Conservation (phyloP, 495 filamentous ascomycete genomes). For the Aspergillus biplanus region DNA sequence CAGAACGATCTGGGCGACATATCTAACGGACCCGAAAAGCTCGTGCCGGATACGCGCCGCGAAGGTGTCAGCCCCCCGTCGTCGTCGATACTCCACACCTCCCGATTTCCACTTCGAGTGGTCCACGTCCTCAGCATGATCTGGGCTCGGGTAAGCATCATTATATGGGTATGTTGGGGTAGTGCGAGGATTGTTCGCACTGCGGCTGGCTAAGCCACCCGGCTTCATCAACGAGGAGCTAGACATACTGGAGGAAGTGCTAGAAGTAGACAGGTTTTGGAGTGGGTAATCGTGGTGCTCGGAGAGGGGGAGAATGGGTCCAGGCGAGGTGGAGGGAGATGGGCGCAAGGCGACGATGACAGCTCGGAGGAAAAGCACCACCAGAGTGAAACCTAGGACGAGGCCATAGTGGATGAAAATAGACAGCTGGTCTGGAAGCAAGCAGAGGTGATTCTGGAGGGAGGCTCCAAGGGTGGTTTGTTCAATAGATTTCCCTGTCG, state of each 20-base stretch:
- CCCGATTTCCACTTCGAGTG: constrained; percentile 29
- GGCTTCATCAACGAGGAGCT: constrained; percentile 39
- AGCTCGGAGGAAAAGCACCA: constrained; percentile 63
- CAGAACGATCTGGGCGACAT: constrained; percentile 50
- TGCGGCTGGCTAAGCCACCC: constrained; percentile 40
- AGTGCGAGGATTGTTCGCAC: constrained; percentile 30
- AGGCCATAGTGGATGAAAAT: constrained; percentile 79
- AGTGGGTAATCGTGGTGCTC: constrained; percentile 30
- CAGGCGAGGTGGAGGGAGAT: constrained; percentile 19
- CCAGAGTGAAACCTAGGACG: constrained; percentile 62
- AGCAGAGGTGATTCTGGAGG: constrained; percentile 84
- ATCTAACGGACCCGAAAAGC: constrained; percentile 34
- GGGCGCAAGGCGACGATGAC: constrained; percentile 48
- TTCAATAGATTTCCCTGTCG: constrained; percentile 58
- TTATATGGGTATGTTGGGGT: constrained; percentile 27
- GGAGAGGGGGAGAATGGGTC: constrained; percentile 41
- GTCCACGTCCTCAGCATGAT: constrained; percentile 26
- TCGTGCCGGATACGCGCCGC: constrained; percentile 28
- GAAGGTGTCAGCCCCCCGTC: constrained; percentile 18
- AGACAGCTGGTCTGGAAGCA: constrained; percentile 83
- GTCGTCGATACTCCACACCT: constrained; percentile 14
- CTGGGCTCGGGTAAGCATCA: constrained; percentile 33
- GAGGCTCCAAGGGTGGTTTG: constrained; percentile 51
- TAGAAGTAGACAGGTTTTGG: constrained; percentile 23
- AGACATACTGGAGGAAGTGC: constrained; percentile 41